Evolutionary conservation across 306 rosid genomes (phyloP).

Genomic region (Prunus mume): DNA sequence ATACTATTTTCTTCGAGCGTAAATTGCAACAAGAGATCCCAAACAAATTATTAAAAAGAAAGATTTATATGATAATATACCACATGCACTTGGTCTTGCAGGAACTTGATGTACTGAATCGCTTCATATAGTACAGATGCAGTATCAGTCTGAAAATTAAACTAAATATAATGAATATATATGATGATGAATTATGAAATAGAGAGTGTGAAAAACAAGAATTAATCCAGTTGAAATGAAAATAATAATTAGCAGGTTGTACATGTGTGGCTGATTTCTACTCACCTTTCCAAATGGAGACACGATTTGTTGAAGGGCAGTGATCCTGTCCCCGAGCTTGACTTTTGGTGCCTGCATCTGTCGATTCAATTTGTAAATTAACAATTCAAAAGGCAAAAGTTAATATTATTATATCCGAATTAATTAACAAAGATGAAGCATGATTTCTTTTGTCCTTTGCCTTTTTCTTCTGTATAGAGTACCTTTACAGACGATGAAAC

Average conservation of each 20-base stretch:
- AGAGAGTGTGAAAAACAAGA: not conserved
- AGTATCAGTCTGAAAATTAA: slow-evolving; percentile 77
- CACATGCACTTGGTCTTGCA: slow-evolving; percentile 91
- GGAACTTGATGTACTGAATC: slow-evolving; percentile 80
- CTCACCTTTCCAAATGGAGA: slow-evolving; percentile 98
- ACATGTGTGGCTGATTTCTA: slow-evolving; percentile 17
- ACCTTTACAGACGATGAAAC: slow-evolving; percentile 67
- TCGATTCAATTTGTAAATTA: not conserved
- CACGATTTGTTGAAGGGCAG: slow-evolving; percentile 95
- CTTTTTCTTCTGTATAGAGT: not conserved
- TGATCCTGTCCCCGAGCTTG: slow-evolving; percentile 79
- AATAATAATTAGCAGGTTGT: not conserved
- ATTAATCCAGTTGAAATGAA: not conserved
- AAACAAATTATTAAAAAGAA: not conserved
- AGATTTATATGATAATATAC: not conserved
- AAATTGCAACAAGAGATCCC: too few species aligned
- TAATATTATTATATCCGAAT: not conserved
- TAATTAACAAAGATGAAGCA: not conserved
- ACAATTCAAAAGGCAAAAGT: not conserved
- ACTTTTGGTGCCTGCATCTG: slow-evolving; percentile 88
- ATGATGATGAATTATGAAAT: not conserved
- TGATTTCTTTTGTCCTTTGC: not conserved
- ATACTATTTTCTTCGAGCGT: too few species aligned
- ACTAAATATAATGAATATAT: not conserved
- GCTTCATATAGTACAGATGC: slow-evolving; percentile 94